Base-by-base conservation (phyloP, 73 alveolate genomes). In the Paraurostyla sp. region DNA sequence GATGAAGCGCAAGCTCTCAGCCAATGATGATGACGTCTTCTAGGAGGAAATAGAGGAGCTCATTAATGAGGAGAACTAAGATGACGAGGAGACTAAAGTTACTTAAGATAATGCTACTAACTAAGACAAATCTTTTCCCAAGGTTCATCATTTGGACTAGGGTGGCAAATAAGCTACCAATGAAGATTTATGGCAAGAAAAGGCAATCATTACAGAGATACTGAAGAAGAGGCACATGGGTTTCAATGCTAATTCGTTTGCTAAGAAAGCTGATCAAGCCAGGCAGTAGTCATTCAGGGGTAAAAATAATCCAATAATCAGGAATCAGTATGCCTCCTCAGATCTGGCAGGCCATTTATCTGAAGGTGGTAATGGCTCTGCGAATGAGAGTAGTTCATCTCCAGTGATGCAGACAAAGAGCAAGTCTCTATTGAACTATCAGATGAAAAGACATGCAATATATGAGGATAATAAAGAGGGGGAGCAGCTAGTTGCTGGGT, bases 241-340 rank as follows among this genome's bases (percentile, higher is more conserved):
- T 7, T 71, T 71, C 38, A 41, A 41, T 42, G 85, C 85, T 27
- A 11, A 38, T 23, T 9, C 29, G 15, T 23, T 71, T 33, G 18
- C 63, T 40, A 71, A 27, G 63, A 71, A 40, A 42, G 63, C 85
- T 9, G 85, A 71, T 42, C 29, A 18, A 23, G 85, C 85, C 2
- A 33, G 85, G 38, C 36, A 36, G 56, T 54, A 54, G 23, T 4
- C 4, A 13, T 9, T n/a, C 30, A 54, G 23, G 30, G 27, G 15
- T 54, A 54, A 54, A 18, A 18, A 18, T 18, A 54, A 18, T 4
- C 40, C 6, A 54, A 54, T n/a, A 27, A 54, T 18, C 69, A 54
- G 69, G 13, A 35, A 54, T 18, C 23, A 20, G 30, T 20, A 54
- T 54, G 15, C 23, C 30, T 54, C 69, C 4, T 54, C 69, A 13